Percentiles rank a stretch among this genome's conserved stretches.
phyloP scores from a whole-genome alignment of 2,329 filamentous ascomycete genomes.

The Cryphonectria nitschkei region DNA sequence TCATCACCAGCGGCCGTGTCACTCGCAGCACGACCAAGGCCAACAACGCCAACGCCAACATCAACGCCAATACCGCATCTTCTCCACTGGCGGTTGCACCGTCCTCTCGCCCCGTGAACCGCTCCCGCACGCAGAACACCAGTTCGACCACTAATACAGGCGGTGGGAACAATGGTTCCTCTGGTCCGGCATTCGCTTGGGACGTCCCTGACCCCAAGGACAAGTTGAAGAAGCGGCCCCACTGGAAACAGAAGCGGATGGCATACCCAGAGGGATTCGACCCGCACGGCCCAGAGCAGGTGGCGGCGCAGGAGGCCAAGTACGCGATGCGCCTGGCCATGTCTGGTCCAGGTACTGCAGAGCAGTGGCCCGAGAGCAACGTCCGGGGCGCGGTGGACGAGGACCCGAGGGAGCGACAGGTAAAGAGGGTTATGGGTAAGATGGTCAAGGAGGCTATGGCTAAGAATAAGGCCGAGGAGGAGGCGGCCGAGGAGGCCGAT shows the following conservation, averaged over 20 bases:
- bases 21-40: background rate
- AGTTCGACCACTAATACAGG: background rate
- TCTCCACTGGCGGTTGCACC: background rate
- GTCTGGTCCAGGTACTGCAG: background rate
- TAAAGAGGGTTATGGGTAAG: background rate
- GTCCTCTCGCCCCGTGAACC: background rate
- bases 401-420: background rate
- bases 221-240: background rate
- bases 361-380: background rate
- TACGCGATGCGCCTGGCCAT: background rate
- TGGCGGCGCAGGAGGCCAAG: background rate
- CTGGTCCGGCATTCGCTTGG: background rate
- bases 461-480: slow-evolving; percentile 3
- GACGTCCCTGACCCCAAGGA: background rate
- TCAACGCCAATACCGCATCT: background rate
- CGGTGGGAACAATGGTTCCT: background rate
- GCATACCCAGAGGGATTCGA: background rate
- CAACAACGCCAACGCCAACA: background rate
- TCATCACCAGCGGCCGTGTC: background rate
- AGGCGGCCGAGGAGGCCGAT: background rate
- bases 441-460: background rate
- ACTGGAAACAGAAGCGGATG: background rate
- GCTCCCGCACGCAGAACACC: background rate
- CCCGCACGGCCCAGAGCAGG: background rate
- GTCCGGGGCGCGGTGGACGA: slow-evolving; percentile 1